Conservation (phyloP, 176 grass and related monocot species). For the Cymbopogon citratus region DNA sequence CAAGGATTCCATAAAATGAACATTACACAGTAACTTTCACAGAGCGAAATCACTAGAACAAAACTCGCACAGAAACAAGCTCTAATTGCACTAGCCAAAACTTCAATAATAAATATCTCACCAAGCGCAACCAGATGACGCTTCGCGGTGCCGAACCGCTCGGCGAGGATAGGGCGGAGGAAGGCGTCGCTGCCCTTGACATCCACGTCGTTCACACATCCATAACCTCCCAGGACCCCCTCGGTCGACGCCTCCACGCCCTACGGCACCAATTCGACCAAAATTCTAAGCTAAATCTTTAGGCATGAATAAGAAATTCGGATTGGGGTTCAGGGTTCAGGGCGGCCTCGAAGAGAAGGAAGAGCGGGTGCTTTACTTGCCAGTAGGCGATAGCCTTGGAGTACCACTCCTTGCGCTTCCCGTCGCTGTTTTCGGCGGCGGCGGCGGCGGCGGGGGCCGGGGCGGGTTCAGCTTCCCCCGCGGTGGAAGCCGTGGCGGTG, state of each 20-base stretch:
- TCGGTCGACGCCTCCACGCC: slow-evolving; percentile 88
- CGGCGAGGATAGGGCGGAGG: slow-evolving; percentile 59
- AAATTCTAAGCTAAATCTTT: slow-evolving; percentile 6
- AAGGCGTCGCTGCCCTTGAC: slow-evolving; percentile 90
- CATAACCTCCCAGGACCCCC: slow-evolving; percentile 90
- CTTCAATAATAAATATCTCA: slow-evolving; percentile 12
- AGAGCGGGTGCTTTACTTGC: slow-evolving; percentile 58
- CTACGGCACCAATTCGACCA: slow-evolving; percentile 37
- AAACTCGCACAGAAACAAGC: not conserved
- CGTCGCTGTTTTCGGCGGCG: slow-evolving; percentile 16
- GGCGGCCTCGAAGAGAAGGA: not conserved
- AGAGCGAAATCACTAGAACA: not conserved
- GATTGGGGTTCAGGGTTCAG: slow-evolving; percentile 33
- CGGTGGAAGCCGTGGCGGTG: not conserved
- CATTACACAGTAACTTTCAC: not conserved
- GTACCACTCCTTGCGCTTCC: slow-evolving; percentile 76
- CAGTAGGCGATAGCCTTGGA: slow-evolving; percentile 94
- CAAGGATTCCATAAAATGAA: not conserved
- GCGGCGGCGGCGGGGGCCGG: not conserved
- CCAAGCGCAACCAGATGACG: slow-evolving; percentile 77
- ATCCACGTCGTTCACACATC: slow-evolving; percentile 77
- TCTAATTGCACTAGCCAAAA: not conserved
- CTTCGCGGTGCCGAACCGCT: slow-evolving; percentile 52
- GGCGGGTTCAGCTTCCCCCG: slow-evolving; percentile 1
- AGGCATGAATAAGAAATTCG: not conserved